These are phyloP conservation scores for Globisporangium ultimum DNA, from an alignment of 352 stramenopile species.

Conservation along the genomic window DNA sequence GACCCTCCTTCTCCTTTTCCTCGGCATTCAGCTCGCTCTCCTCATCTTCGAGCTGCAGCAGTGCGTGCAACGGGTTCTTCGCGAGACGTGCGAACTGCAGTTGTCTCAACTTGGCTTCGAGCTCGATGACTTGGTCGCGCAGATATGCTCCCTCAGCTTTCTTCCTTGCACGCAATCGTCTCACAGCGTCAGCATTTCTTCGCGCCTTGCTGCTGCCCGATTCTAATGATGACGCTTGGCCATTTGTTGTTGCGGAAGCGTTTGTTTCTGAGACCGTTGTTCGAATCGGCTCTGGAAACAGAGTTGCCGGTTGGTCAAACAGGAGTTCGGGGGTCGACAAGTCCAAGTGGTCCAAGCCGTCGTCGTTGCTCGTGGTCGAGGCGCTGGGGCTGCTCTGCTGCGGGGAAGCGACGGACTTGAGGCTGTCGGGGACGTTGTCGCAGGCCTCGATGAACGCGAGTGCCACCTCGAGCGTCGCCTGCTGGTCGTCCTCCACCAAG, in stretches of 20 bases:
- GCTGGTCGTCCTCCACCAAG: neutral
- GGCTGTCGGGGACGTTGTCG: neutral
- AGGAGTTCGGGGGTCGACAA: too few species aligned
- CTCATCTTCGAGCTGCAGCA: constrained; percentile 3
- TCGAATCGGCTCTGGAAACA: too few species aligned
- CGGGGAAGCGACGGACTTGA: too few species aligned
- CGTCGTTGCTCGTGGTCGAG: too few species aligned
- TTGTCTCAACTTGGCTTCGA: constrained; percentile 8
- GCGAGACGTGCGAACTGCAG: constrained; percentile 5
- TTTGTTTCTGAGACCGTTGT: too few species aligned
- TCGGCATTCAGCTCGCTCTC: neutral
- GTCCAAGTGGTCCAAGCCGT: too few species aligned
- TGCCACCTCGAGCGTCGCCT: constrained; percentile 14
- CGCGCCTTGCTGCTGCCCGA: neutral
- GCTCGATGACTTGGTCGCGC: constrained; percentile 8
- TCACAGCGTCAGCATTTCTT: constrained; percentile 13
- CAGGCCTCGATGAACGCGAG: constrained; percentile 22
- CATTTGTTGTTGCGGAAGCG: too few species aligned
- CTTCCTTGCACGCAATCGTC: constrained; percentile 12
- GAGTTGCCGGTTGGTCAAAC: too few species aligned
- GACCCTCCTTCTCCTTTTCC: neutral
- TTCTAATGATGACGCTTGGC: too few species aligned
- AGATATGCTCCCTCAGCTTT: constrained; percentile 7
- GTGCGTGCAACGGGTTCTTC: constrained; percentile 1
- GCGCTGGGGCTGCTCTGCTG: too few species aligned